phyloP scores from a whole-genome alignment of 2,329 filamentous ascomycete species.

The Ophiostoma sp. region DNA sequence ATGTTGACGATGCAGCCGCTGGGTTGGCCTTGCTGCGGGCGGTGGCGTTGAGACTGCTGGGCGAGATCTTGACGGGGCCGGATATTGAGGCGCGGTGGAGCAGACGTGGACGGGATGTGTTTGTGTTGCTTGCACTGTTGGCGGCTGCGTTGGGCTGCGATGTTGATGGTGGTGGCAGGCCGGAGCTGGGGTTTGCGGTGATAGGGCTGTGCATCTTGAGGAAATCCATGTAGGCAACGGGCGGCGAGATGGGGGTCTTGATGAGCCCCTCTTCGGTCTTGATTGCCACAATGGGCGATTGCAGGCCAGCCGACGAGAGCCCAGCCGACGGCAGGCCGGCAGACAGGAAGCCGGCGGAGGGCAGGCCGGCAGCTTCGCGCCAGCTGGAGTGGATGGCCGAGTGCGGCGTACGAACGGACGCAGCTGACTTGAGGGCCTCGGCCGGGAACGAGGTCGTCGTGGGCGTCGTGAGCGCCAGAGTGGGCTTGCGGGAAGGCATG shows the following conservation, averaged over 20 bases:
- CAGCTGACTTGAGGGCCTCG: conserved; percentile 32
- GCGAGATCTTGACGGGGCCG: conserved; percentile 39
- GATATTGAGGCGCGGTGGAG: conserved; percentile 22
- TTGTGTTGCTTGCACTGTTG: background rate
- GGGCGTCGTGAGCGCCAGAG: conserved; percentile 56
- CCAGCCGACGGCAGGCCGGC: conserved; percentile 39
- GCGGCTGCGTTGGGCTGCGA: background rate
- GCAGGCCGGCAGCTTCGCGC: conserved; percentile 34
- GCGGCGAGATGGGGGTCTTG: conserved; percentile 86
- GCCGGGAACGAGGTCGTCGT: conserved; percentile 55
- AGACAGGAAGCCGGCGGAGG: conserved; percentile 41
- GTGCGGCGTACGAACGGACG: conserved; percentile 62
- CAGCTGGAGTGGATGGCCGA: conserved; percentile 44
- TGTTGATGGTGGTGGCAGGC: background rate
- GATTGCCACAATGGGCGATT: conserved; percentile 48
- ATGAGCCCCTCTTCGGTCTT: conserved; percentile 61
- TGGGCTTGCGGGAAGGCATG: conserved; percentile 50
- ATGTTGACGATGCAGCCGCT: conserved; percentile 36
- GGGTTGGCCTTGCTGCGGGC: background rate
- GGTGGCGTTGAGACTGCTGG: conserved; percentile 38
- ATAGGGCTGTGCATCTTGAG: conserved; percentile 58
- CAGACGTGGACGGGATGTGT: conserved; percentile 9
- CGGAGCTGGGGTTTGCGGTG: conserved; percentile 21
- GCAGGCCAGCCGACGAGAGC: conserved; percentile 34
- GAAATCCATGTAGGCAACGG: conserved; percentile 85